Percentiles rank a stretch among this genome's conserved stretches.
Conservation (phyloP, 495 filamentous ascomycete genomes). For the Xylaria acuta region DNA sequence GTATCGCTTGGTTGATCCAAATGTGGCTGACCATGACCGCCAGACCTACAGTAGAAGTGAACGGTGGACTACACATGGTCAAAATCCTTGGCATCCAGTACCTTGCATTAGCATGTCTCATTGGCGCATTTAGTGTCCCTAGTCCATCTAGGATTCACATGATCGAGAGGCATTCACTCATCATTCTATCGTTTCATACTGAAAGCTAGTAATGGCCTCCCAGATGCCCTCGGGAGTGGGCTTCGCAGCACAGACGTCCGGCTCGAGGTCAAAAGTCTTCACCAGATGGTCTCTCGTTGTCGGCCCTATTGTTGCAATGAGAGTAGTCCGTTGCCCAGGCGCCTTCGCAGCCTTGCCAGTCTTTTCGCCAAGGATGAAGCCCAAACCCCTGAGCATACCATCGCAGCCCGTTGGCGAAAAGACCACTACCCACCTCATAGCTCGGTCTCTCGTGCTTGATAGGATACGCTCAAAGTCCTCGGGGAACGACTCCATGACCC, state of each 20-base stretch:
- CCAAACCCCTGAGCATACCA: constrained; percentile 75
- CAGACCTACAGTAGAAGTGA: not conserved
- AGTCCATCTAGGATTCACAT: not conserved
- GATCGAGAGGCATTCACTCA: not conserved
- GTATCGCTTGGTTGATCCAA: no score
- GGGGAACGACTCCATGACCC: constrained; percentile 76
- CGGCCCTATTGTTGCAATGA: constrained; percentile 88
- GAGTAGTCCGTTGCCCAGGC: constrained; percentile 49
- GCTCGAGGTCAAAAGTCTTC: constrained; percentile 68
- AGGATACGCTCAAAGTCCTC: constrained; percentile 62
- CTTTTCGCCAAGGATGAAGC: constrained; percentile 54
- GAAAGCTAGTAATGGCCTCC: constrained; percentile 66
- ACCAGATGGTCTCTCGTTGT: constrained; percentile 83
- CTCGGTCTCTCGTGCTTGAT: constrained; percentile 44
- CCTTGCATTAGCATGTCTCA: constrained; percentile 16
- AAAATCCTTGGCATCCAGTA: constrained; percentile 16
- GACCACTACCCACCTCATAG: constrained; percentile 80
- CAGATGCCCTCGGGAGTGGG: constrained; percentile 87
- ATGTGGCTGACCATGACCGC: not conserved
- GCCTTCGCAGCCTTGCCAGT: constrained; percentile 51
- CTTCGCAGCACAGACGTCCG: constrained; percentile 81
- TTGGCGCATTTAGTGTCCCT: not conserved
- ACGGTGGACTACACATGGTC: not conserved
- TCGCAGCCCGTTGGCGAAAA: constrained; percentile 92
- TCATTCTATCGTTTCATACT: constrained; percentile 35